Conservation (phyloP, 2,329 filamentous ascomycete species). For the Penicillium sp. region DNA sequence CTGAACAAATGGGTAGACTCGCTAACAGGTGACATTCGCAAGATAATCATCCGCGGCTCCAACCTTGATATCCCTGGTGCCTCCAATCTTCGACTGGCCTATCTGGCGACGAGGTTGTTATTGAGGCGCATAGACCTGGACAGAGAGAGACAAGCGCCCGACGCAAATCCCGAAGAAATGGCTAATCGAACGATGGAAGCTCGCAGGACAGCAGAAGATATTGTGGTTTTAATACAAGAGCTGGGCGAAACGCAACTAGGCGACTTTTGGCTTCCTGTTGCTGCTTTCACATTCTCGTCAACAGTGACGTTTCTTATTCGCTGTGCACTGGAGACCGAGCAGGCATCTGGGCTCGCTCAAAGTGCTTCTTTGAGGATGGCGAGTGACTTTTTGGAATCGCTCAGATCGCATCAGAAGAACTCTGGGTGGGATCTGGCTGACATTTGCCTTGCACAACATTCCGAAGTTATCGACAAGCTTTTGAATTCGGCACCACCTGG, state of each 20-base stretch:
- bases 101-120: slow-evolving; percentile 52
- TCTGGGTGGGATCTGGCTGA: slow-evolving; percentile 55
- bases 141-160: slow-evolving; percentile 29
- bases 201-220: slow-evolving; percentile 51
- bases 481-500: slow-evolving; percentile 6
- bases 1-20: slow-evolving; percentile 51
- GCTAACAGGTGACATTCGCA: slow-evolving; percentile 40
- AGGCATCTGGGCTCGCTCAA: slow-evolving; percentile 18
- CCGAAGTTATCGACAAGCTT: slow-evolving; percentile 50
- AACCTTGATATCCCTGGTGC: slow-evolving; percentile 47
- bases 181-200: slow-evolving; percentile 40
- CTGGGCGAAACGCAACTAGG: slow-evolving; percentile 46
- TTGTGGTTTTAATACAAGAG: slow-evolving; percentile 52
- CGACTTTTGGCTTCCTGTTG: slow-evolving; percentile 55
- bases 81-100: slow-evolving; percentile 55
- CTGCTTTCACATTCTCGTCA: slow-evolving; percentile 51
- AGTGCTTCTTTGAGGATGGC: slow-evolving; percentile 46
- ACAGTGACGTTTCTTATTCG: slow-evolving; percentile 55
- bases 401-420: slow-evolving; percentile 43
- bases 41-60: slow-evolving; percentile 47
- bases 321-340: slow-evolving; percentile 45
- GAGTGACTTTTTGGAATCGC: slow-evolving; percentile 42
- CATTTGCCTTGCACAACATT: slow-evolving; percentile 52
- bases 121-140: slow-evolving; percentile 52
- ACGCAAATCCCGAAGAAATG: slow-evolving; percentile 11